phyloP scores from a whole-genome alignment of 2,329 filamentous ascomycete genomes.

The Cladobotryum protrusum region DNA sequence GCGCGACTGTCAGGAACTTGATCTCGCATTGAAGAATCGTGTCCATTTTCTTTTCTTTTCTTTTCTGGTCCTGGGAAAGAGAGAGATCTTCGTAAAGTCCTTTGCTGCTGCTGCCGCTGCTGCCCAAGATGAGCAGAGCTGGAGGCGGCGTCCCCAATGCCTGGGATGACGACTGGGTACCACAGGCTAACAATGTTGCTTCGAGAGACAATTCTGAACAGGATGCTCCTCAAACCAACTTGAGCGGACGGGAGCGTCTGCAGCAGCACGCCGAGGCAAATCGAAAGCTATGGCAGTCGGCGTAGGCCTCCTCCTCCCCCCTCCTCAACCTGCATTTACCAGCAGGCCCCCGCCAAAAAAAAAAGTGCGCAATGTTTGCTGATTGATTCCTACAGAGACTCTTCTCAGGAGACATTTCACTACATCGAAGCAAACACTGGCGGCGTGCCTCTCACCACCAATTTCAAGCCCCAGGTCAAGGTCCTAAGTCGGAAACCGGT shows the following conservation, averaged over 20 bases:
- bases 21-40: too few relatives aligned
- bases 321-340: background rate
- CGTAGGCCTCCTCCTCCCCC: conserved; percentile 47
- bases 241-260: conserved; percentile 70
- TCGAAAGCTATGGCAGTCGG: conserved; percentile 80
- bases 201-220: conserved; percentile 30
- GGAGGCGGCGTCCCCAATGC: conserved; percentile 58
- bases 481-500: conserved; percentile 78
- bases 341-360: too few relatives aligned
- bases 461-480: conserved; percentile 77
- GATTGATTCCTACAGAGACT: conserved; percentile 50
- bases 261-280: conserved; percentile 80
- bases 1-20: background rate
- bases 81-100: too few relatives aligned
- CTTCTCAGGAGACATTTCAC: conserved; percentile 61
- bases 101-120: background rate
- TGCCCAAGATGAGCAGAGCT: conserved; percentile 39
- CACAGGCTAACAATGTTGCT: conserved; percentile 57
- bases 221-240: conserved; percentile 31
- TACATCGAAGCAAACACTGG: conserved; percentile 59
- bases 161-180: conserved; percentile 90
- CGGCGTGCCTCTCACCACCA: conserved; percentile 52
- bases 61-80: too few relatives aligned
- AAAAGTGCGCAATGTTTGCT: conserved; percentile 4
- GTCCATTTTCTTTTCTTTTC: too few relatives aligned